phyloP scores from a whole-genome alignment of 169 alveolate genomes.

The Plasmodium fragile region DNA sequence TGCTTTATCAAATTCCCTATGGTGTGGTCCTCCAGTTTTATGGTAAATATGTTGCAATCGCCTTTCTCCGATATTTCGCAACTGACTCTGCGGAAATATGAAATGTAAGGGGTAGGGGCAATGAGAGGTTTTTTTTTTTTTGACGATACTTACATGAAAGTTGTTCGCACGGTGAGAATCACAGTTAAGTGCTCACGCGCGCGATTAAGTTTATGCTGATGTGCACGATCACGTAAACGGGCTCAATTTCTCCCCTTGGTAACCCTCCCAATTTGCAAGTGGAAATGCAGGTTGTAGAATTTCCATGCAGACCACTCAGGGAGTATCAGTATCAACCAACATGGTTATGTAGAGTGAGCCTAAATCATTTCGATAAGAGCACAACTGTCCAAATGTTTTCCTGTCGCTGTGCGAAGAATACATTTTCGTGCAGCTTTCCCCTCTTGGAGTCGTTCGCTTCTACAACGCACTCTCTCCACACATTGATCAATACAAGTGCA shows the following conservation, averaged over 20 bases:
- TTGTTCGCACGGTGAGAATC: background rate
- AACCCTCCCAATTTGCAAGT: background rate
- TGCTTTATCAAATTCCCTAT: conserved; percentile 66
- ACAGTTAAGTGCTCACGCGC: background rate
- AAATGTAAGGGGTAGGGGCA: background rate
- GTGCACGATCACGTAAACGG: background rate
- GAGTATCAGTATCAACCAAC: background rate
- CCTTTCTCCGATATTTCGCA: conserved; percentile 74
- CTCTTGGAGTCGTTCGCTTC: background rate
- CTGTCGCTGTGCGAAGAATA: background rate
- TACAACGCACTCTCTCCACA: background rate
- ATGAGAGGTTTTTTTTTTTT: background rate
- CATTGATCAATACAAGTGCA: background rate
- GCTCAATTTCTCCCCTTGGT: background rate
- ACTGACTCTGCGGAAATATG: conserved; percentile 29
- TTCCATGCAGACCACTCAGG: background rate
- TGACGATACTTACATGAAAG: background rate
- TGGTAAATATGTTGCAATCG: conserved; percentile 66
- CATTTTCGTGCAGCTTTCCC: background rate
- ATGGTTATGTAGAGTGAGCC: background rate
- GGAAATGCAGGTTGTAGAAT: background rate
- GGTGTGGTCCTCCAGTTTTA: conserved; percentile 73
- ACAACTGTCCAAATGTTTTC: background rate
- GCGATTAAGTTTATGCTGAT: background rate
- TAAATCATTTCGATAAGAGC: background rate